A percentile compares a stretch with the other conserved stretches of the same genome.
These are phyloP conservation scores for Cryptococcus amylolentus DNA, from an alignment of 1,284 basidiomycete species.

Conservation along the genomic window DNA sequence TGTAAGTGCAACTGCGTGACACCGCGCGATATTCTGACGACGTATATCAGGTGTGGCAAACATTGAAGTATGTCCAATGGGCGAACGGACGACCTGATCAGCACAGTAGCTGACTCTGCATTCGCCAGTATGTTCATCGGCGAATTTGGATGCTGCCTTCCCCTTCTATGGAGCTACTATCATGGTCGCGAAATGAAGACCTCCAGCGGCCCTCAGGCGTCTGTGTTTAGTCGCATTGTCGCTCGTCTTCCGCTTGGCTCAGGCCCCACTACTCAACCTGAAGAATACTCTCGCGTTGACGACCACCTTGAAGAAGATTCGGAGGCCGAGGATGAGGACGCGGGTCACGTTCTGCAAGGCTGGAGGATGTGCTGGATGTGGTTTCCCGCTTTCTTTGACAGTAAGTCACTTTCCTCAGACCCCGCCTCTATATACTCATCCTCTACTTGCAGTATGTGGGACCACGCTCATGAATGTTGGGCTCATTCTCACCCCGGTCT, in stretches of 20 bases:
- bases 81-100: background rate
- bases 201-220: conserved; percentile 10
- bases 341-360: conserved; percentile 27
- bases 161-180: conserved; percentile 64
- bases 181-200: conserved; percentile 6
- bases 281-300: conserved; percentile 25
- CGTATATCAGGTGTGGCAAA: conserved; percentile 68
- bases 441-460: conserved; percentile 34
- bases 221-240: conserved; percentile 24
- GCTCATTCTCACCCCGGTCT: conserved; percentile 90
- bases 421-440: background rate
- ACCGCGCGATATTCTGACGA: background rate
- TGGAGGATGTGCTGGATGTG: conserved; percentile 44
- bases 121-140: conserved; percentile 62
- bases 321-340: conserved; percentile 16
- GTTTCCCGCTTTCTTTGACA: conserved; percentile 50
- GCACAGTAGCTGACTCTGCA: conserved; percentile 11
- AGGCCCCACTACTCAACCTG: conserved; percentile 14
- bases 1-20: conserved; percentile 20
- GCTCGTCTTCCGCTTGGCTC: conserved; percentile 17
- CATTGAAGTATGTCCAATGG: conserved; percentile 67
- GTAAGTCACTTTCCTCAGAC: conserved; percentile 24
- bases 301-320: conserved; percentile 12
- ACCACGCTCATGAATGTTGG: conserved; percentile 88
- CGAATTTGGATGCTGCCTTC: conserved; percentile 87